phyloP scores from a whole-genome alignment of 129 eudicot species.

The Tagetes patula region DNA sequence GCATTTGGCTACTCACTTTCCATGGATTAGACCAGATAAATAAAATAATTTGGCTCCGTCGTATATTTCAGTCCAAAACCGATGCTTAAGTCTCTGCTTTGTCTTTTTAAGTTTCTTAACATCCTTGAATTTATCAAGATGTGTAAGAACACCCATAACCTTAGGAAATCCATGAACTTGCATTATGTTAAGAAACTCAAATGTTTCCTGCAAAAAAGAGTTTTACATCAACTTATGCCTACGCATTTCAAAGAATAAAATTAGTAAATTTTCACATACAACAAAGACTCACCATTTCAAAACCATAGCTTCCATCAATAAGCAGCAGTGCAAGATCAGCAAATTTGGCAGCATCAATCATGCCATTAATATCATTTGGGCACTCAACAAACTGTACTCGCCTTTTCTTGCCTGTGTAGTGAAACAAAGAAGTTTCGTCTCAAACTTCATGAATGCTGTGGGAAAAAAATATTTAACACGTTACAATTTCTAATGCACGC shows the following conservation, averaged over 20 bases:
- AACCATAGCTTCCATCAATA: slow-evolving; percentile 94
- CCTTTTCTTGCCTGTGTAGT: slow-evolving; percentile 75
- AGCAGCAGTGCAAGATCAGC: slow-evolving; percentile 90
- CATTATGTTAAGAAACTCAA: slow-evolving; percentile 89
- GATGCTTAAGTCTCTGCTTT: slow-evolving; percentile 90
- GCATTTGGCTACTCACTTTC: slow-evolving; percentile 61
- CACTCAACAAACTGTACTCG: slow-evolving; percentile 90
- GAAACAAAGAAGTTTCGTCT: slow-evolving; percentile 3
- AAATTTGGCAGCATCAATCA: slow-evolving; percentile 90
- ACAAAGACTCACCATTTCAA: slow-evolving; percentile 77
- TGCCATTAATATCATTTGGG: slow-evolving; percentile 92
- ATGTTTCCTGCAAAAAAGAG: slow-evolving; percentile 70
- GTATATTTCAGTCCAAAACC: slow-evolving; percentile 96
- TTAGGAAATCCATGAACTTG: slow-evolving; percentile 97
- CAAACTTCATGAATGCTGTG: slow-evolving; percentile 15
- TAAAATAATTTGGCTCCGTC: slow-evolving; percentile 94
- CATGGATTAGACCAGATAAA: slow-evolving; percentile 89
- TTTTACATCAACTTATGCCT: slow-evolving; percentile 1
- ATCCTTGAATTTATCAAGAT: slow-evolving; percentile 94
- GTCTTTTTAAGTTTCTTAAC: slow-evolving; percentile 90
- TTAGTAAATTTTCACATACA: not conserved
- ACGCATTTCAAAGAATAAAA: not conserved
- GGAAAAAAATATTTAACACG: not conserved
- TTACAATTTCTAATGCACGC: slow-evolving; percentile 8
- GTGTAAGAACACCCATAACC: slow-evolving; percentile 98